Evolutionary conservation across 352 stramenopile species (phyloP).

Genomic region (Pythium aristosporum): DNA sequence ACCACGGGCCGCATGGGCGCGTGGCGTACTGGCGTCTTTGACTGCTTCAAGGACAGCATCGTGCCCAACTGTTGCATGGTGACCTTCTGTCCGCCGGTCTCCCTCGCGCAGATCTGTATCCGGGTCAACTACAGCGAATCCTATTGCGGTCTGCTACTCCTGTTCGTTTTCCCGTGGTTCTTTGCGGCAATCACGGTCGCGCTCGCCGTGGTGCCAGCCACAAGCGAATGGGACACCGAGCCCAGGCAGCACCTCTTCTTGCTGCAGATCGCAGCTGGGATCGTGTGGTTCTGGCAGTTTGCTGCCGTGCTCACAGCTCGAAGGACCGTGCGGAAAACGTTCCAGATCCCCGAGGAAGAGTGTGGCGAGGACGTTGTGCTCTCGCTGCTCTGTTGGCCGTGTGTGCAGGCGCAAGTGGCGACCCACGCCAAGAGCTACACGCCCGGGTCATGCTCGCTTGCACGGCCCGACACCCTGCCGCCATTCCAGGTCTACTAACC

Average conservation of each 20-base stretch:
- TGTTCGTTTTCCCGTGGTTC: conserved; percentile 4
- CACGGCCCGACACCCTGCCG: conserved; percentile 5
- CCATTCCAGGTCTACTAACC: background rate
- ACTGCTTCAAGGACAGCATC: conserved; percentile 25
- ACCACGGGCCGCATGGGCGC: conserved; percentile 5
- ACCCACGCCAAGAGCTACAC: conserved; percentile 14
- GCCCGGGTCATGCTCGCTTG: conserved; percentile 1
- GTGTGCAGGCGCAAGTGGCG: conserved; percentile 6
- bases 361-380: conserved; percentile 1
- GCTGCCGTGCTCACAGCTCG: background rate
- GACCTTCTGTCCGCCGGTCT: conserved; percentile 24
- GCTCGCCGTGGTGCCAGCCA: too few relatives aligned
- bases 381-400: conserved; percentile 16
- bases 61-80: conserved; percentile 32
- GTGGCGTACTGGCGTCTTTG: conserved; percentile 26
- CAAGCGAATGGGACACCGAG: too few relatives aligned
- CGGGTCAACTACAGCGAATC: conserved; percentile 13
- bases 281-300: background rate
- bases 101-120: conserved; percentile 13
- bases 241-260: background rate
- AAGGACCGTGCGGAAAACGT: conserved; percentile 1
- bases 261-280: background rate
- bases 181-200: background rate
- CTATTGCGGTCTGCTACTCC: background rate
- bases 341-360: conserved; percentile 8